phyloP scores from a whole-genome alignment of 2,329 filamentous ascomycete genomes.

The Epichloe bromicola region DNA sequence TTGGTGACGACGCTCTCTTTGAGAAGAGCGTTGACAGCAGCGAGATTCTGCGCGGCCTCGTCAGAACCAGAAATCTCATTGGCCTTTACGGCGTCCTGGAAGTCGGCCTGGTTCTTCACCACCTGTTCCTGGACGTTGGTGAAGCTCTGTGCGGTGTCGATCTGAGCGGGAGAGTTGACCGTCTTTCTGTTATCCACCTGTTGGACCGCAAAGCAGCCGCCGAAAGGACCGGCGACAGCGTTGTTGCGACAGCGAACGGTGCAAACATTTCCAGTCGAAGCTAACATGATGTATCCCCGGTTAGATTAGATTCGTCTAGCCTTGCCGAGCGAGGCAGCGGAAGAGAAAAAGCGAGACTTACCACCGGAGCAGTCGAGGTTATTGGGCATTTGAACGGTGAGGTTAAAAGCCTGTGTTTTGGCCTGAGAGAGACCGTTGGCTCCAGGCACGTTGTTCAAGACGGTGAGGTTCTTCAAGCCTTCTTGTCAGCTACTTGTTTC shows the following conservation, averaged over 20 bases:
- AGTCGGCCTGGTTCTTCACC: slow-evolving; percentile 35
- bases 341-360: slow-evolving; percentile 14
- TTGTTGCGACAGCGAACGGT: slow-evolving; percentile 48
- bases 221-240: slow-evolving; percentile 42
- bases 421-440: slow-evolving; percentile 43
- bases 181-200: slow-evolving; percentile 32
- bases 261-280: slow-evolving; percentile 44
- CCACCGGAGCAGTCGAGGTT: slow-evolving; percentile 37
- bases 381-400: slow-evolving; percentile 40
- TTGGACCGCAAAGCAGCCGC: slow-evolving; percentile 44
- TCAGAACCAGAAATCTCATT: slow-evolving; percentile 27
- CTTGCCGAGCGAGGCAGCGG: no score
- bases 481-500: neutral
- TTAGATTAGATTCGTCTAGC: no score
- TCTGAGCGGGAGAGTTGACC: slow-evolving; percentile 29
- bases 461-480: slow-evolving; percentile 25
- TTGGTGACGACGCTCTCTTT: slow-evolving; percentile 16
- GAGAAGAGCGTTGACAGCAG: slow-evolving; percentile 26
- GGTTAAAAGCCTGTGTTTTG: slow-evolving; percentile 41
- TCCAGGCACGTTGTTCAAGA: slow-evolving; percentile 47
- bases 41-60: slow-evolving; percentile 16
- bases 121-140: slow-evolving; percentile 35
- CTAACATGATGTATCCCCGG: slow-evolving; percentile 12
- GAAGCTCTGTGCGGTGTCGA: slow-evolving; percentile 33
- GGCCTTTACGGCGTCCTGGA: slow-evolving; percentile 26